Evolutionary conservation across 345 rosid species (phyloP), one percentile per base, ranked within the genome.

Genomic region (Dipteronia dyeriana): DNA sequence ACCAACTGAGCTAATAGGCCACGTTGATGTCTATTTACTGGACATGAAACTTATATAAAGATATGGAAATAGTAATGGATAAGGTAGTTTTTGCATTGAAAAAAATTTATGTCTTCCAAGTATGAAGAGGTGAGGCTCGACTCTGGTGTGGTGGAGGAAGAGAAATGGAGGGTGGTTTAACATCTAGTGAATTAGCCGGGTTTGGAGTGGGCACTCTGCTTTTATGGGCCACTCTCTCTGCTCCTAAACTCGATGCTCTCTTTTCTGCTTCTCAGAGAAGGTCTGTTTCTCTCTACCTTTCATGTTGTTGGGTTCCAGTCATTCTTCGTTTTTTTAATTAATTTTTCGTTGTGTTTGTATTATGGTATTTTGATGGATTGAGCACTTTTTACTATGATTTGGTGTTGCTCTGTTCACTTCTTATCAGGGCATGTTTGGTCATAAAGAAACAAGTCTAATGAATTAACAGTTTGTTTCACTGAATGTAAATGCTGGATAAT

Each of bases 221-320:
- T 63, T 79, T 92, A 0, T 83, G 87, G 74, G 91, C 89, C 71
- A 83, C 94, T 70, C 79, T 89, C 66, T 90, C 88, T 80, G 95
- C 95, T 51, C 91, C 95, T 1, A 91, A 88, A 66, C 79, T 91
- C 56, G 97, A 92, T 51, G 81, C 94, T 78, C 86, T 91, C 77
- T 88, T 92, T 11, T 90, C 97, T 72, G 75, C 90, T 85, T 87
- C 95, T 56, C 97, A 91, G 47, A 86, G 94, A 80, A 92, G 92
- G 94, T 92, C 66, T 10, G 57, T 19, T 25, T 54, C 20, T 22
- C 49, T 45, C 49, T 45, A 10, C 2, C 45, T 41, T 7, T 41
- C 7, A 38, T 38, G 7, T 38, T 38, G 26, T 26, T 26, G 1
- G 26, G 26, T 38, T 38, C 41, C 41, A 38, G 26, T 26, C 26